A percentile compares a stretch with the other conserved stretches of the same genome.
These are phyloP conservation scores for Fraxinus dipetala DNA, from an alignment of 305 asterid genomes.

Conservation along the genomic window DNA sequence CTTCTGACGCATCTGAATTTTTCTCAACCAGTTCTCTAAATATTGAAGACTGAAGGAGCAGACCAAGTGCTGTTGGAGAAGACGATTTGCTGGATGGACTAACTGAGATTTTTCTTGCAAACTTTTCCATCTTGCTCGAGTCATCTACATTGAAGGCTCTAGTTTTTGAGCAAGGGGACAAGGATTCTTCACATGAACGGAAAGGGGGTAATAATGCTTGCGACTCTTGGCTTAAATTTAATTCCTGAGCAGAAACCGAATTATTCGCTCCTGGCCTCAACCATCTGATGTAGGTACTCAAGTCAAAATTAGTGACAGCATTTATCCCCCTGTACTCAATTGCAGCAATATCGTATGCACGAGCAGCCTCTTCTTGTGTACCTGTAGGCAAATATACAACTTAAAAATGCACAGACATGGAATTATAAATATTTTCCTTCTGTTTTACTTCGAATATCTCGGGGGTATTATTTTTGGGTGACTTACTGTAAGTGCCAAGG, in stretches of 20 bases:
- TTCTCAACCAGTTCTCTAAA: slow-evolving; percentile 63
- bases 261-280: slow-evolving; percentile 50
- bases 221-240: slow-evolving; percentile 24
- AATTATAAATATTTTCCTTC: not conserved
- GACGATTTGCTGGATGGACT: slow-evolving; percentile 39
- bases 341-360: slow-evolving; percentile 75
- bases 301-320: slow-evolving; percentile 76
- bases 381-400: slow-evolving; percentile 26
- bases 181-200: slow-evolving; percentile 28
- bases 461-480: slow-evolving; percentile 1
- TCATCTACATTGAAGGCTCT: slow-evolving; percentile 39
- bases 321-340: slow-evolving; percentile 72
- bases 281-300: slow-evolving; percentile 71
- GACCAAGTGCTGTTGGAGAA: slow-evolving; percentile 63
- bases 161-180: slow-evolving; percentile 31
- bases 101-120: slow-evolving; percentile 30
- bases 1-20: slow-evolving; percentile 45
- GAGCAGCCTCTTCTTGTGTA: slow-evolving; percentile 81
- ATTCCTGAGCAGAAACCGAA: slow-evolving; percentile 36
- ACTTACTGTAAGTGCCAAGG: slow-evolving; percentile 81
- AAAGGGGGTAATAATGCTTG: slow-evolving; percentile 25
- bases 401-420: not conserved
- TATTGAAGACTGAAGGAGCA: slow-evolving; percentile 61
- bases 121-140: slow-evolving; percentile 25
- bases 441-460: not conserved